phyloP scores from a whole-genome alignment of 106 monocot genomes.

The Platanthera guangdongensis region DNA sequence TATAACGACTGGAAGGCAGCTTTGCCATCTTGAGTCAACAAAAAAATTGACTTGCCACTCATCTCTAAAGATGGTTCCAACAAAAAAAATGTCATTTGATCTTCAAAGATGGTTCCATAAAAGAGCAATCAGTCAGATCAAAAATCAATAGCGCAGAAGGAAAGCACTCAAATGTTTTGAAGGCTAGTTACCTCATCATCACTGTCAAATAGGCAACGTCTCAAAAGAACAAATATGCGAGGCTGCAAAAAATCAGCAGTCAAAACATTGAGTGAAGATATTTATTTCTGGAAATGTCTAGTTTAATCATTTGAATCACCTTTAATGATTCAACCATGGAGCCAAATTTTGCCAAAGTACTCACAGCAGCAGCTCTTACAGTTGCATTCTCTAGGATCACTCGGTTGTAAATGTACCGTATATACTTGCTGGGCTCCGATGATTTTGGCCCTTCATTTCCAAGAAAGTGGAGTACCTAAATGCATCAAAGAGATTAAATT shows the following conservation, averaged over 20 bases:
- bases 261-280: neutral
- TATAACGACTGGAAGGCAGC: neutral
- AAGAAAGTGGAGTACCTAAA: slow-evolving; percentile 91
- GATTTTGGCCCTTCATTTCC: slow-evolving; percentile 99
- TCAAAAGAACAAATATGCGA: slow-evolving; percentile 92
- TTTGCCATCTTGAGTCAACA: neutral
- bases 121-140: neutral
- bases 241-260: slow-evolving; percentile 47
- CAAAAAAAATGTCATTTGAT: neutral
- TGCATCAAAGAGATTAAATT: neutral
- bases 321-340: slow-evolving; percentile 87
- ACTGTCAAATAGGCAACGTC: slow-evolving; percentile 88
- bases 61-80: neutral
- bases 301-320: slow-evolving; percentile 33
- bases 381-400: slow-evolving; percentile 99
- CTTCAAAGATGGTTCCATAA: neutral
- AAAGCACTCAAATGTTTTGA: neutral
- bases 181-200: slow-evolving; percentile 79
- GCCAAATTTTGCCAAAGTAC: slow-evolving; percentile 96
- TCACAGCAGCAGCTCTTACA: slow-evolving; percentile 90
- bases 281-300: neutral
- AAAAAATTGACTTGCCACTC: too few relatives aligned
- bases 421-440: slow-evolving; percentile 92
- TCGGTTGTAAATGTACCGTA: slow-evolving; percentile 94
- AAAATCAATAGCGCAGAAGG: neutral